A percentile compares a stretch with the other conserved stretches of the same genome.
Conservation (phyloP, 2,329 filamentous ascomycete species). For the Camillea tinctor region DNA sequence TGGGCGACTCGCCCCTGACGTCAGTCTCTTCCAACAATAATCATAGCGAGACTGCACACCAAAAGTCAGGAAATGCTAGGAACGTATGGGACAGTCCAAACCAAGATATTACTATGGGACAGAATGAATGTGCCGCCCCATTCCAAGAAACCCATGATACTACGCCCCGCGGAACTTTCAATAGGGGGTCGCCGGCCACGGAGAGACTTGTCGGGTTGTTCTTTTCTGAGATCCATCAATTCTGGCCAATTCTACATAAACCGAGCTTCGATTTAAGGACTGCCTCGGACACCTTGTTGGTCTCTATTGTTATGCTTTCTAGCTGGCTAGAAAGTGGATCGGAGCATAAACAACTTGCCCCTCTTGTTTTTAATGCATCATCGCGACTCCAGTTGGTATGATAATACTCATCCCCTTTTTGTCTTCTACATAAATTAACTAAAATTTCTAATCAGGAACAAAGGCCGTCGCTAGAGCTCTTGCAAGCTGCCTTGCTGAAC, state of each 20-base stretch:
- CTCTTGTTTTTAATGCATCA: slow-evolving; percentile 12
- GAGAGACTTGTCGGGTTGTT: slow-evolving; percentile 15
- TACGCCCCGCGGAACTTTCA: not conserved
- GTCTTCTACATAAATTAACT: not conserved
- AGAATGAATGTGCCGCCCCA: not conserved
- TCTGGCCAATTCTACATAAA: slow-evolving; percentile 15
- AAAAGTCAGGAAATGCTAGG: not conserved
- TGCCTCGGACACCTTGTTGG: slow-evolving; percentile 5
- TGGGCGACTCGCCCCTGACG: not conserved
- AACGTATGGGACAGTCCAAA: not conserved
- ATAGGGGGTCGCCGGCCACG: slow-evolving; percentile 5
- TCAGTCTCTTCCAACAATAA: not conserved
- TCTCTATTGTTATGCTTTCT: slow-evolving; percentile 12
- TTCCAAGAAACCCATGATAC: not conserved
- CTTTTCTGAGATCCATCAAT: slow-evolving; percentile 13
- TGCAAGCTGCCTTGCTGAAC: slow-evolving; percentile 15
- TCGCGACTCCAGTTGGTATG: slow-evolving; percentile 15
- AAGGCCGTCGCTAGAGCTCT: slow-evolving; percentile 8
- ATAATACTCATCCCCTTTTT: not conserved
- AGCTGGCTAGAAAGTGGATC: slow-evolving; percentile 16
- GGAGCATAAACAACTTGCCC: slow-evolving; percentile 11
- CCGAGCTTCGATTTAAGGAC: slow-evolving; percentile 12
- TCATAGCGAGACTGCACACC: not conserved
- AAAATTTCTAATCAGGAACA: slow-evolving; percentile 6
- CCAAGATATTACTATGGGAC: not conserved